A percentile compares a stretch with the other conserved stretches of the same genome.
Conservation (phyloP, 1,284 basidiomycete species). For the Heterobasidion occidentale region DNA sequence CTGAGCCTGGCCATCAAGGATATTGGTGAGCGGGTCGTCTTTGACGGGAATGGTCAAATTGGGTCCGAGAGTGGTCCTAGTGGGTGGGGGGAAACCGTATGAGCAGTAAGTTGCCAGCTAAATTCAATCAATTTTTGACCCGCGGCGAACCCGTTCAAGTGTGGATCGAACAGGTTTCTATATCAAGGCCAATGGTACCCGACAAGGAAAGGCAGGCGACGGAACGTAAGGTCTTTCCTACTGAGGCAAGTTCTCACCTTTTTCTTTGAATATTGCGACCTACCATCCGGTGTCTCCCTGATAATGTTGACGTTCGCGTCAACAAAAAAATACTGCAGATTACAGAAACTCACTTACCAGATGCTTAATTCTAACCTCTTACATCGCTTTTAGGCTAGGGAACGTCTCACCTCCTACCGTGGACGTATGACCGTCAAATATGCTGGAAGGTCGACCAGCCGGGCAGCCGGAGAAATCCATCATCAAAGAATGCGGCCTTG, state of each 20-base stretch:
- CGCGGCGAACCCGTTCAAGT: constrained; percentile 41
- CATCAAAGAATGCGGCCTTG: constrained; percentile 82
- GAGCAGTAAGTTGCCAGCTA: constrained; percentile 48
- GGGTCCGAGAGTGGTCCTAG: constrained; percentile 44
- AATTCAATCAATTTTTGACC: constrained; percentile 7
- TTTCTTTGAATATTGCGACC: not conserved
- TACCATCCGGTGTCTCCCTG: not conserved
- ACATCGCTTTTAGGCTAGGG: constrained; percentile 60
- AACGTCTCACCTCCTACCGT: constrained; percentile 88
- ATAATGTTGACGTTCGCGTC: too few relatives aligned
- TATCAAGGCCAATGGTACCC: constrained; percentile 83
- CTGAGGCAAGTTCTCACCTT: constrained; percentile 55
- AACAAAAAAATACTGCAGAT: too few relatives aligned
- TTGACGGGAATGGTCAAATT: constrained; percentile 67
- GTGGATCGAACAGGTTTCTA: constrained; percentile 83
- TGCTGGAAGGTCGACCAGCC: constrained; percentile 77
- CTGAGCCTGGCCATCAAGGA: constrained; percentile 78
- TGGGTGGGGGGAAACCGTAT: constrained; percentile 78
- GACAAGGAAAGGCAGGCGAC: constrained; percentile 75
- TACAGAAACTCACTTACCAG: too few relatives aligned
- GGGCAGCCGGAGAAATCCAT: constrained; percentile 49
- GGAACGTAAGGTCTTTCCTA: constrained; percentile 81
- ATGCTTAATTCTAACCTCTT: not conserved
- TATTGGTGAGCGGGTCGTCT: constrained; percentile 86
- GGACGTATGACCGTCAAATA: constrained; percentile 86